phyloP scores from a whole-genome alignment of 768 basidiomycete genomes.

The Mycena epipterygia region DNA sequence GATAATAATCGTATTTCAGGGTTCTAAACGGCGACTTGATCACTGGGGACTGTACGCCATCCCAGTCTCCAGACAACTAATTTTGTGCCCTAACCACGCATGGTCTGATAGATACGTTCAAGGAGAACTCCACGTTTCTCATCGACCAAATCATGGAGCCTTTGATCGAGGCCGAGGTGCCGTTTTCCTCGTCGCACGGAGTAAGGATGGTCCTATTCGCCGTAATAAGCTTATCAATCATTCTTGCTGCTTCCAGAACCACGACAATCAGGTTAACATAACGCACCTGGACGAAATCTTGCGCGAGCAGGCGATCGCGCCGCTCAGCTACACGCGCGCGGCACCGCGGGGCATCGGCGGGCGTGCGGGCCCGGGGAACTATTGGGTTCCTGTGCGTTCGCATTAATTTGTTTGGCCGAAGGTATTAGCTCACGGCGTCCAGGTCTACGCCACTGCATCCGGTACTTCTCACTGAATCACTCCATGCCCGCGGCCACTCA shows the following conservation, averaged over 20 bases:
- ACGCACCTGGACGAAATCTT: conserved; percentile 76
- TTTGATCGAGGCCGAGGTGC: conserved; percentile 66
- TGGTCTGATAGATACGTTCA: conserved; percentile 66
- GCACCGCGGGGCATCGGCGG: conserved; percentile 53
- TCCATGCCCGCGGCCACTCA: not conserved
- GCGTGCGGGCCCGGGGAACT: not conserved
- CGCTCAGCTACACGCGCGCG: conserved; percentile 72
- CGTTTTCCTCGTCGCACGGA: conserved; percentile 66
- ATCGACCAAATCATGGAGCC: conserved; percentile 77
- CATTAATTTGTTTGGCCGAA: not conserved
- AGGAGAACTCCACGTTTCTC: conserved; percentile 74
- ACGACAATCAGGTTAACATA: conserved; percentile 81
- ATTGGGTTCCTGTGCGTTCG: conserved; percentile 6
- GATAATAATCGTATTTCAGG: not conserved
- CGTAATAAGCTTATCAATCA: not conserved
- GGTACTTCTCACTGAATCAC: not conserved
- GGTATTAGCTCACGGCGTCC: not conserved
- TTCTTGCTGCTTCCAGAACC: conserved; percentile 71
- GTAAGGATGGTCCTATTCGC: not conserved
- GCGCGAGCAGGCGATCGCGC: conserved; percentile 70
- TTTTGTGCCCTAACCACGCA: not conserved
- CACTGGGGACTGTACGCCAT: not conserved
- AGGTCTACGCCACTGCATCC: not conserved
- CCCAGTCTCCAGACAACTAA: not conserved
- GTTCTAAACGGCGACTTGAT: conserved; percentile 4